Percentiles rank a stretch among this genome's conserved stretches.
These are phyloP conservation scores for Cinchona pubescens DNA, from an alignment of 257 asterid genomes.

Conservation along the genomic window DNA sequence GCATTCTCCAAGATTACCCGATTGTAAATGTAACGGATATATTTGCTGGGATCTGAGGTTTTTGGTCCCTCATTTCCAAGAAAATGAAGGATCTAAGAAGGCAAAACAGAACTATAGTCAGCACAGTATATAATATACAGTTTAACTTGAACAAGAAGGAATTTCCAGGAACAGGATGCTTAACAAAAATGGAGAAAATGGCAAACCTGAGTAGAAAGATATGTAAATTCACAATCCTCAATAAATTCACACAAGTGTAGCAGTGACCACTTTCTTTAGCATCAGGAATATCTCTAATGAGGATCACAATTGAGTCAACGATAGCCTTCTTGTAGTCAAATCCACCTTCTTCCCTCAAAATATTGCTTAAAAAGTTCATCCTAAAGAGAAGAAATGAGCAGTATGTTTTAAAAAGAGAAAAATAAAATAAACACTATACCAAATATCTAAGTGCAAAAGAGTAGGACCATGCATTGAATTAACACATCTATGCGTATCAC, in stretches of 20 bases:
- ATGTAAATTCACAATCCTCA: conserved; percentile 96
- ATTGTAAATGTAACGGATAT: conserved; percentile 82
- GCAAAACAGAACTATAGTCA: conserved; percentile 9
- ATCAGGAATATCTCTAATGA: conserved; percentile 92
- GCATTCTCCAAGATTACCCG: conserved; percentile 91
- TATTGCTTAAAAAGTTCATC: conserved; percentile 93
- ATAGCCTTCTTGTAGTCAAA: conserved; percentile 94
- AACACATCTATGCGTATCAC: conserved; percentile 4
- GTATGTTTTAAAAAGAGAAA: neutral
- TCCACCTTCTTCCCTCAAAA: conserved; percentile 97
- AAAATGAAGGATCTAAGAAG: conserved; percentile 77
- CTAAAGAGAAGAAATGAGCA: conserved; percentile 32
- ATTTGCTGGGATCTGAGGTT: conserved; percentile 91
- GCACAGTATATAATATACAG: conserved; percentile 3
- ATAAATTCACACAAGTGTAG: conserved; percentile 94
- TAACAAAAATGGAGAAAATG: conserved; percentile 8
- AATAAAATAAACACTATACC: neutral
- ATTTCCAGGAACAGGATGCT: conserved; percentile 7
- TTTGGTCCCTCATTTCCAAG: conserved; percentile 97
- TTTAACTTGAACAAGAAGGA: conserved; percentile 9
- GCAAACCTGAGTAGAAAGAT: conserved; percentile 91
- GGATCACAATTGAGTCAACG: conserved; percentile 90
- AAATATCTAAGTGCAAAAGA: neutral
- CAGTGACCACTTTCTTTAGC: conserved; percentile 93
- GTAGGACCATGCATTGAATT: conserved; percentile 4